These are phyloP conservation scores for Barnettozyma siamensis DNA, from an alignment of 805 yeast species.

Conservation along the genomic window DNA sequence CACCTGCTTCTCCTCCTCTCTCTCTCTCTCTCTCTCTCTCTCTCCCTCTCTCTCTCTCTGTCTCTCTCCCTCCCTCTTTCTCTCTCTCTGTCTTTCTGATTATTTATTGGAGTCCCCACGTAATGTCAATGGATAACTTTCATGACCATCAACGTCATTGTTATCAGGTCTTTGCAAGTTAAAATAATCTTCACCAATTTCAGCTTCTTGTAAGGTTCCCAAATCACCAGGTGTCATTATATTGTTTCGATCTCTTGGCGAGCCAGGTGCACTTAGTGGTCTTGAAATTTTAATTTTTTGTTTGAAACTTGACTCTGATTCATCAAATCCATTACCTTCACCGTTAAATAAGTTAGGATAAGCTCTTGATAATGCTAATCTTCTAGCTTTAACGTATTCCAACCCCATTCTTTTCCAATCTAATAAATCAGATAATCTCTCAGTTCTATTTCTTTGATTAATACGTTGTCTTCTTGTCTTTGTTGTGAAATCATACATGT, in stretches of 20 bases:
- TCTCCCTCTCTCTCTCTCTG: too few relatives aligned
- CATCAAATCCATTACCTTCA: constrained; percentile 24
- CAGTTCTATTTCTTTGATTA: constrained; percentile 96
- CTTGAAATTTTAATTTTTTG: constrained; percentile 68
- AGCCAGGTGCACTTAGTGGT: constrained; percentile 95
- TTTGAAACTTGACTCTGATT: constrained; percentile 29
- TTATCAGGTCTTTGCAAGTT: constrained; percentile 38
- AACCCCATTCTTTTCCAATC: constrained; percentile 99
- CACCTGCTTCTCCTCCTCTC: too few relatives aligned
- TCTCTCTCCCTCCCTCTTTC: too few relatives aligned
- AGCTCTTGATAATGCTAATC: constrained; percentile 85
- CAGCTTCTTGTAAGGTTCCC: constrained; percentile 92
- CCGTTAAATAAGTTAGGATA: constrained; percentile 73
- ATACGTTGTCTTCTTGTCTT: constrained; percentile 95
- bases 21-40: too few relatives aligned
- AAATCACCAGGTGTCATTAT: constrained; percentile 97
- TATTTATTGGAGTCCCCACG: constrained; percentile 39
- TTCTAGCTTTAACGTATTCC: constrained; percentile 92
- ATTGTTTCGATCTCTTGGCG: constrained; percentile 73
- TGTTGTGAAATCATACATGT: constrained; percentile 82
- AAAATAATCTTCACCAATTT: constrained; percentile 74
- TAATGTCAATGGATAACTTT: constrained; percentile 41
- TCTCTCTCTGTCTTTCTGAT: too few relatives aligned
- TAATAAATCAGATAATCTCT: constrained; percentile 82
- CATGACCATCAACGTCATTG: constrained; percentile 39